Evolutionary conservation across 2,329 filamentous ascomycete genomes (phyloP), one percentile per base, ranked within the genome.

Genomic region (Colletotrichum ledebouriae): DNA sequence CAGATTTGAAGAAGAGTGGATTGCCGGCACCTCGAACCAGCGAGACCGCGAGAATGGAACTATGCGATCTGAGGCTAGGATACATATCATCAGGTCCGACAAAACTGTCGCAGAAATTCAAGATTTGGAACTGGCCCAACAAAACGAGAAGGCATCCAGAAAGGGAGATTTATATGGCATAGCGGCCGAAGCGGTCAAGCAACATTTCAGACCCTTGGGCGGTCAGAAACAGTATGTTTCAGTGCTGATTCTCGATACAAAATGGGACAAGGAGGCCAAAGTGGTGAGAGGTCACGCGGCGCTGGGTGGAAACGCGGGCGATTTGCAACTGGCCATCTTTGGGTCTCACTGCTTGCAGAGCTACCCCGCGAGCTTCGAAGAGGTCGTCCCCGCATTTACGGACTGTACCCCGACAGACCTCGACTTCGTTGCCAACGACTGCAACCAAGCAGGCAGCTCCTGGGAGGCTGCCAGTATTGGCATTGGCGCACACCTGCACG

Each of bases 391-490:
- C 20, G 92, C 94, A 6, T 97, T 98, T 74, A 91, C 89, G 15
- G 94, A 98, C 78, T 97, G 94, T 78, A 97, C 94, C 3, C 89
- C 91, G 37, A 98, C 94, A 0, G 93, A 98, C 76, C 92, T 90
- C 10, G 87, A 89, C 44, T 87, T 87, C 73, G 89, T 97, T 42
- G 92, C 92, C 15, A 97, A 98, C 74, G 93, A 97, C 76, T 93
- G 90, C 77, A 92, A 92, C 73, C 93, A 97, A 72, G 91, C 90
- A 6, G 94, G 94, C 25, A 97, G 93, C 76, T 96, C 90, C 53
- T 98, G 95, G 95, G 95, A 98, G 78, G 90, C 94, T n/a, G 94
- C 93, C 29, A 97, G 95, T 73, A 92, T 97, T 69, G 94, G 94
- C 34, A 97, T 98, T 71, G 95, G 95, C 7, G 94, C 94, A 10